These are phyloP conservation scores for Dittrichia graveolens DNA, from an alignment of 129 eudicot species.

Conservation along the genomic window DNA sequence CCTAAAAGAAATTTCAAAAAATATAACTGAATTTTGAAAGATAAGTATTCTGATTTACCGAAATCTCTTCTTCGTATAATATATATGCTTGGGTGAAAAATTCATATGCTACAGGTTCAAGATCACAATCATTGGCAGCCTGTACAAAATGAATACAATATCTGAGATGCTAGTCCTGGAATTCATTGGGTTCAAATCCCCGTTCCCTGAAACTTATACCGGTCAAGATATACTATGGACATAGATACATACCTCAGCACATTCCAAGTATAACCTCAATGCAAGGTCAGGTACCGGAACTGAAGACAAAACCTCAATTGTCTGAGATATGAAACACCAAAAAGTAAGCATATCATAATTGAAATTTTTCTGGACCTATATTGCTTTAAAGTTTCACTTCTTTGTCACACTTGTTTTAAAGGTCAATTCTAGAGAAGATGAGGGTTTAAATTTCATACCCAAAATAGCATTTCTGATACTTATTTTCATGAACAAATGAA, in stretches of 20 bases:
- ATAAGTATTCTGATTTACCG: constrained; percentile 43
- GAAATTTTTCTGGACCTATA: not conserved
- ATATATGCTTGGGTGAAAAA: constrained; percentile 99
- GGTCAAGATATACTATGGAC: too few relatives aligned
- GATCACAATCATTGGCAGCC: constrained; percentile 98
- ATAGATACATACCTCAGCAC: constrained; percentile 86
- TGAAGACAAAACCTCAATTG: constrained; percentile 68
- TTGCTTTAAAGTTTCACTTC: not conserved
- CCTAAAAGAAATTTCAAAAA: not conserved
- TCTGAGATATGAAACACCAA: constrained; percentile 44
- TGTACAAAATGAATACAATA: constrained; percentile 36
- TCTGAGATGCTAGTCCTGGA: not conserved
- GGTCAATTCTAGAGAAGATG: constrained; percentile 8
- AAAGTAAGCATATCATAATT: constrained; percentile 12
- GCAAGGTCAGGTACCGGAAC: constrained; percentile 94
- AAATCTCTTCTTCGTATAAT: constrained; percentile 93
- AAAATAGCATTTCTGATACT: not conserved
- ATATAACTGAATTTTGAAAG: not conserved
- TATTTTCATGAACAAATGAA: too few relatives aligned
- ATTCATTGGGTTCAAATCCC: not conserved
- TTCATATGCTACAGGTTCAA: constrained; percentile 98
- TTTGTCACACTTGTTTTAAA: constrained; percentile 6
- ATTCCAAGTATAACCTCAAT: constrained; percentile 78
- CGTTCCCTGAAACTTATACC: not conserved
- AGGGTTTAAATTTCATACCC: not conserved